Evolutionary conservation across 179 eudicot genomes (phyloP), one percentile per base, ranked within the genome.

Genomic region (Carnegiea gigantea): DNA sequence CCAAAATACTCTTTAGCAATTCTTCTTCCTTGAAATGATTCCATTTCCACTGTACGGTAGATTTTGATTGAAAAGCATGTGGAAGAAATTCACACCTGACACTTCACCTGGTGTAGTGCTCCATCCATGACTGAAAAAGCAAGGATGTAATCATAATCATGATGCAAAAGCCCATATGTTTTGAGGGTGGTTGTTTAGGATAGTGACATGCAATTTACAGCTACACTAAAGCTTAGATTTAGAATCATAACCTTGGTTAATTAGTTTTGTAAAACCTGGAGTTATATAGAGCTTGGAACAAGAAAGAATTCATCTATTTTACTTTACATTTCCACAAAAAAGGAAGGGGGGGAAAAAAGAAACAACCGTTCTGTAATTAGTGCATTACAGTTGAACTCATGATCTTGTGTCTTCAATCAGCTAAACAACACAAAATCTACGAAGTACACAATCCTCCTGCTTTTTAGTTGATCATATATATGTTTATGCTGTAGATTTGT

Each of bases 401-500:
- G 24, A 67, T 51, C 60, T 64, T 24, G 40, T 73, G 46, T 33
- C 6, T 62, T 23, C 9, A 30, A 78, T 78, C 73, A 81, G 72
- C 53, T 77, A 40, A 77, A 43, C 77, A 62, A 64, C 43, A 33
- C 14, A 75, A 64, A 54, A 48, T 80, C 36, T 18, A 44, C 70
- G 72, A 18, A 71, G 36, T 20, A 46, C 36, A 79, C 36, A 60
- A 65, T 54, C 70, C 73, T 54, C 70, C 73, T 28, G 24, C 76
- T 78, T 48, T 54, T 23, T 67, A 51, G 26, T 24, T 40, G 26
- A 11, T n/a, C 9, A 62, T 24, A 44, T n/a, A 48, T 24, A 54
- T n/a, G 67, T 14, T 81, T 83, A 90, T 72, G 87, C 81, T 78
- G 84, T 79, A 84, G 89, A 85, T 81, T 93, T 95, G 36, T 95